Evolutionary conservation across 495 filamentous ascomycete species (phyloP), one percentile per base, ranked within the genome.

Genomic region (Recurvomyces mirabilis): DNA sequence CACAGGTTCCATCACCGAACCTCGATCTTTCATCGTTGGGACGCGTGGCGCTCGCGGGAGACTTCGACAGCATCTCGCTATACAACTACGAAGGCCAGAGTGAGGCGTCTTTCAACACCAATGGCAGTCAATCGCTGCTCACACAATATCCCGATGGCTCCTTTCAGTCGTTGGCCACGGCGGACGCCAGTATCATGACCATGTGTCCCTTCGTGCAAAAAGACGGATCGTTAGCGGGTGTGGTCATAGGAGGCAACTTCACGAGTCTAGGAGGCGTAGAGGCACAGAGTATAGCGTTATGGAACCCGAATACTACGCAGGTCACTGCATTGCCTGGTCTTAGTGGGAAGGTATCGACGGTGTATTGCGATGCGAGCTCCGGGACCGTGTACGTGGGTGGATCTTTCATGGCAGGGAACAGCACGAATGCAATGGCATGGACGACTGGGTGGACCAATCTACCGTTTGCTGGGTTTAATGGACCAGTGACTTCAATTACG

Each of bases 181-280:
- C 91, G 30, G 87, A 98, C 63, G 87, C 76, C 24, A 72, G 78
- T 19, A 94, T 98, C 52, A 71, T 74, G 53, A 70, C 82, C 25
- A 87, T 96, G 82, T 96, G 93, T 65, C 66, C 81, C 15, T 88
- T 89, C 57, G 68, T 77, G 14, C 64, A 74, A 60, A 70, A 71
- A 30, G 69, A 84, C 60, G 84, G 83, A 37, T 73, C 65, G 4
- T 65, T 80, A 26, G 69, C 74, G 14, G 85, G 84, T 11, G 75
- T 94, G 21, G 77, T 95, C 18, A 73, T 95, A 4, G 91, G 81
- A 19, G 91, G 91, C 12, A 96, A 94, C 65, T 99, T 99, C 61
- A 95, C 89, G n/a, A 93, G 83, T 55, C 62, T 98, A 28, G 83
- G 79, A 25, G 77, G 76, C 35, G 68, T 79, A 32, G 67, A 85